Evolutionary conservation across 192 early-diverging fungal genomes (phyloP), one percentile per base, ranked within the genome.

Genomic region (Gigaspora rosea): DNA sequence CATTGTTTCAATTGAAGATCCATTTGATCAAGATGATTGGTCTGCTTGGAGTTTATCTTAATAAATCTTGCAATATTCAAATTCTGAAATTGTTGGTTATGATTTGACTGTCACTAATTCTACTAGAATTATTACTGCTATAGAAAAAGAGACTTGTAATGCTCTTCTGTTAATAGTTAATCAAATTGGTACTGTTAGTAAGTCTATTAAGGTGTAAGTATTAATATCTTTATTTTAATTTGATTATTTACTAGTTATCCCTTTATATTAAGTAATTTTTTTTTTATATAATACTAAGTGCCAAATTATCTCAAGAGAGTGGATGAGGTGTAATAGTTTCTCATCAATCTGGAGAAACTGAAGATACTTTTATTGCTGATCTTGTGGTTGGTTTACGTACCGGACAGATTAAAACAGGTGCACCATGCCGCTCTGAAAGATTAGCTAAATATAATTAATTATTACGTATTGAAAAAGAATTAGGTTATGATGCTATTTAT

Each of bases 361-460:
- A 99, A 87, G 97, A 97, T 88, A 93, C 91, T 77, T 85, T 84
- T 72, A 97, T 98, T 83, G 95, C 97, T 58, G 96, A 98, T 76
- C 92, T 99, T 57, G 96, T 96, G 59, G 97, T 99, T 47, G 97
- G 95, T 85, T 90, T 99, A 75, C 92, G 94, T 73, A 91, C 92
- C 65, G 93, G 93, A 77, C 96, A 99, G 87, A n/a, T n/a, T n/a
- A n/a, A n/a, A n/a, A n/a, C n/a, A n/a, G n/a, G n/a, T n/a, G n/a
- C n/a, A n/a, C n/a, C n/a, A n/a, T n/a, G n/a, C n/a, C n/a, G n/a
- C n/a, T n/a, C n/a, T n/a, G n/a, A n/a, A n/a, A n/a, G n/a, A 98
- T 99, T 91, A 99, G 94, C 96, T 81, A 99, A 99, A 92, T 97
- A 96, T 91, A 99, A 99, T 93, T 95, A 98, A 89, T 87, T 99